Evolutionary conservation across 257 asterid genomes (phyloP), one percentile per base, ranked within the genome.

Genomic region (Ligustrum vulgare): DNA sequence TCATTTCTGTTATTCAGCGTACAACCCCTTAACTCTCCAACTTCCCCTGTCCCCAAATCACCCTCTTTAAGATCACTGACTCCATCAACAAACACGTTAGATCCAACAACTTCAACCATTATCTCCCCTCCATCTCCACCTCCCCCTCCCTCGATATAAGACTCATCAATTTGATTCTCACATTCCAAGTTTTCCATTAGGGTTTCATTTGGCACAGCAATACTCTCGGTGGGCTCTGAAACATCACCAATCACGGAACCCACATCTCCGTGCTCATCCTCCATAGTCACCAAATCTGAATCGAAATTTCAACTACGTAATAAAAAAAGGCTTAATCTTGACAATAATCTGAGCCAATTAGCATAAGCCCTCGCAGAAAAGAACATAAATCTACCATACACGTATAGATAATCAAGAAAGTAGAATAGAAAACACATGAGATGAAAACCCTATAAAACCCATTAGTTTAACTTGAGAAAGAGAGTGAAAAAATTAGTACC

Each of bases 21-120:
- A 70, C 32, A 75, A 72, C 68, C 87, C 64, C 73, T 82, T 39
- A 77, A 72, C 75, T 74, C 81, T 74, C 69, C 84, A 70, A 62
- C 83, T 72, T 82, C 82, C 45, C 74, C 70, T 8, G 82, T 56
- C 74, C 67, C 84, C 6, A 74, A 63, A 72, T 75, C 81, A 66
- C 80, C 88, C 35, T 78, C 90, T 66, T 62, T 82, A 5, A 70
- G 39, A 25, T 87, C 87, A 81, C 91, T 73, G 18, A 89, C 77
- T 67, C 97, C 96, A 86, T 91, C 97, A 54, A 92, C 95, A 81
- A 78, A 85, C 74, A 91, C 93, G 82, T 92, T 91, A 22, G 99
- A 85, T 54, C 95, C 98, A 75, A 92, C 96, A 79, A 93, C 79
- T 78, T 92, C 98, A 34, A 91, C 90, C 97, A 91, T 92, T 71